A percentile compares a stretch with the other conserved stretches of the same genome.
Evolutionary conservation across 148 eudicot species (phyloP).

Genomic region (Chenopodium quinoa): DNA sequence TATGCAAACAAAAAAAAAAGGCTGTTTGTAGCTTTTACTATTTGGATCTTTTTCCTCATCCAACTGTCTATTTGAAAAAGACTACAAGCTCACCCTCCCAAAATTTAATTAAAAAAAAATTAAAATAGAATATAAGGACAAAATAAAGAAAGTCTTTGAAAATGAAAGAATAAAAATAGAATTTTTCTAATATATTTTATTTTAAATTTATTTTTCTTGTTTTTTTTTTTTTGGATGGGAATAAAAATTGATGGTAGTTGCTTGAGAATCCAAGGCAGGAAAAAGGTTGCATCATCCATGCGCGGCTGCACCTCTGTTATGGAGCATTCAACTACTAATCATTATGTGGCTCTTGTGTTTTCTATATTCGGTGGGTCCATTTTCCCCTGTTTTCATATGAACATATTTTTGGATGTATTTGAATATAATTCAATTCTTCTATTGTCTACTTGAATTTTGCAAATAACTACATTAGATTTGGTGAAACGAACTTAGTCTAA

Average conservation of each 20-base stretch:
- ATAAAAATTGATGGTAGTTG: not conserved
- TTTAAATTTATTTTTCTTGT: too few species aligned
- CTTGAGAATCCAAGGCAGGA: conserved; percentile 18
- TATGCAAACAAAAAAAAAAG: not conserved
- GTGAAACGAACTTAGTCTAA: too few species aligned
- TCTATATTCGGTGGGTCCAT: conserved; percentile 4
- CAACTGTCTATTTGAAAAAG: conserved; percentile 18
- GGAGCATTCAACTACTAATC: not conserved
- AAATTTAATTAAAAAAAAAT: too few species aligned
- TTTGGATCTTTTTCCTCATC: conserved; percentile 11
- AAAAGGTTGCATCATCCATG: not conserved
- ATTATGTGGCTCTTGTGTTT: not conserved
- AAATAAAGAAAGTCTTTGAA: not conserved
- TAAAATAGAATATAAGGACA: not conserved
- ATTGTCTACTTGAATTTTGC: not conserved
- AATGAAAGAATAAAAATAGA: not conserved
- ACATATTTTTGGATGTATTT: not conserved
- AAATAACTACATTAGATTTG: not conserved
- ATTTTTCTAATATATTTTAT: too few species aligned
- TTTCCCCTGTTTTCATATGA: not conserved
- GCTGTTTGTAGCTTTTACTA: not conserved
- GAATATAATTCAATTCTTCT: not conserved
- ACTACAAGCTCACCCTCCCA: not conserved
- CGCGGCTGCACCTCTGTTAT: conserved; percentile 2
- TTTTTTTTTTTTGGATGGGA: too few species aligned